These are phyloP conservation scores for Sedum album DNA, from an alignment of 164 flowering plant species.

Conservation along the genomic window DNA sequence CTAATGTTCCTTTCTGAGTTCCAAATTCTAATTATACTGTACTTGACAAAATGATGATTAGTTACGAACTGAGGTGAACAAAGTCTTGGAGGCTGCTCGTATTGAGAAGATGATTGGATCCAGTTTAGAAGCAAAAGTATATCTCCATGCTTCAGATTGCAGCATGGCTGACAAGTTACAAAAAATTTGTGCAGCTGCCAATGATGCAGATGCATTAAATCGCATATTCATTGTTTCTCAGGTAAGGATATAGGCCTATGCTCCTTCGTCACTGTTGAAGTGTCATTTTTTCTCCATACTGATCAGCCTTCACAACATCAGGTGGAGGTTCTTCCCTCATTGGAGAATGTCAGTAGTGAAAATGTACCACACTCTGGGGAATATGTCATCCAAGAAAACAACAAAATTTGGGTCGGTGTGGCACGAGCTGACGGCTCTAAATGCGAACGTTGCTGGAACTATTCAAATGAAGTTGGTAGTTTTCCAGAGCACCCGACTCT, in stretches of 20 bases:
- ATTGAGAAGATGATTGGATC: slow-evolving; percentile 76
- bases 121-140: slow-evolving; percentile 88
- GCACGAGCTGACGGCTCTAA: slow-evolving; percentile 79
- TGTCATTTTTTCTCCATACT: too few relatives aligned
- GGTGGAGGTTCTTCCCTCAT: slow-evolving; percentile 57
- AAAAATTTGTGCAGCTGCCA: slow-evolving; percentile 41
- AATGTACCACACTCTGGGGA: slow-evolving; percentile 51
- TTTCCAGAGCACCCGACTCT: slow-evolving; percentile 71
- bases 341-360: slow-evolving; percentile 25
- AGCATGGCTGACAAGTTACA: slow-evolving; percentile 35
- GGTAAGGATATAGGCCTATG: slow-evolving; percentile 22
- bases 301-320: slow-evolving; percentile 18
- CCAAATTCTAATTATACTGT: not conserved
- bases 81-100: slow-evolving; percentile 80
- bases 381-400: slow-evolving; percentile 39
- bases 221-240: slow-evolving; percentile 90
- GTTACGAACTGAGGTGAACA: slow-evolving; percentile 92
- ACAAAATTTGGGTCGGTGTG: slow-evolving; percentile 75
- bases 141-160: slow-evolving; percentile 46
- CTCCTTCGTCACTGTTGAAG: too few relatives aligned
- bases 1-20: not conserved
- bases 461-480: slow-evolving; percentile 66
- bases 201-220: slow-evolving; percentile 71
- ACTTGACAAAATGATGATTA: slow-evolving; percentile 21
- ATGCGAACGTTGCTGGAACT: slow-evolving; percentile 98